Evolutionary conservation across 192 early-diverging fungal species (phyloP).

Genomic region (Linnemannia hyalina): DNA sequence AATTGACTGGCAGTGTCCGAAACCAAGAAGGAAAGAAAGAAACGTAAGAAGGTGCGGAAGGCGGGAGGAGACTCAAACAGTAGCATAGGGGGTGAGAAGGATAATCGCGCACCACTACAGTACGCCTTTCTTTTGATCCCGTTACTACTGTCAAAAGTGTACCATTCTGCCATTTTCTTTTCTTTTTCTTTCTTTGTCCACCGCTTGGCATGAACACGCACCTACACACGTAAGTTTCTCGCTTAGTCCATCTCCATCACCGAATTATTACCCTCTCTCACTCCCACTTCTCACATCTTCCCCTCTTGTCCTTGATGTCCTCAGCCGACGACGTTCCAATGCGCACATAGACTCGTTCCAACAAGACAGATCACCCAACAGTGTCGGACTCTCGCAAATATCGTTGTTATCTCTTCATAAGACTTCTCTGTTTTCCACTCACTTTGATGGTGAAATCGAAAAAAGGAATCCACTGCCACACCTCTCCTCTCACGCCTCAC

Average conservation of each 20-base stretch:
- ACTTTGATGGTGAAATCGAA: not conserved
- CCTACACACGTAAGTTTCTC: not conserved
- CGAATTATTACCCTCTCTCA: not conserved
- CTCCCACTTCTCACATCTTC: not conserved
- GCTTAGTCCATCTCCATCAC: not conserved
- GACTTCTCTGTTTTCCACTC: not conserved
- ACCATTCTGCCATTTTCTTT: not conserved
- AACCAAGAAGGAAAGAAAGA: not conserved
- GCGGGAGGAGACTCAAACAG: not conserved
- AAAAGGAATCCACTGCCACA: not conserved
- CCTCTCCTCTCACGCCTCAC: too few relatives aligned
- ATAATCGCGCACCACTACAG: not conserved
- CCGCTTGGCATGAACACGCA: not conserved
- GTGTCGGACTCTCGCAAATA: not conserved
- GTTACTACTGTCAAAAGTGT: not conserved
- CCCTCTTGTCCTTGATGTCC: not conserved
- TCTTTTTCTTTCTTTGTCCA: not conserved
- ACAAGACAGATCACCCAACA: not conserved
- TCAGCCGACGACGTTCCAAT: not conserved
- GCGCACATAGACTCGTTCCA: not conserved
- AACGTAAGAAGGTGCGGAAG: not conserved
- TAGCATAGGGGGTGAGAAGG: conserved; percentile 10
- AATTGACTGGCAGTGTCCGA: not conserved
- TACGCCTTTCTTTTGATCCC: not conserved
- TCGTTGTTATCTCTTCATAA: not conserved